Evolutionary conservation across 1,284 basidiomycete genomes (phyloP).

Genomic region (Kalmanozyma brasiliensis): DNA sequence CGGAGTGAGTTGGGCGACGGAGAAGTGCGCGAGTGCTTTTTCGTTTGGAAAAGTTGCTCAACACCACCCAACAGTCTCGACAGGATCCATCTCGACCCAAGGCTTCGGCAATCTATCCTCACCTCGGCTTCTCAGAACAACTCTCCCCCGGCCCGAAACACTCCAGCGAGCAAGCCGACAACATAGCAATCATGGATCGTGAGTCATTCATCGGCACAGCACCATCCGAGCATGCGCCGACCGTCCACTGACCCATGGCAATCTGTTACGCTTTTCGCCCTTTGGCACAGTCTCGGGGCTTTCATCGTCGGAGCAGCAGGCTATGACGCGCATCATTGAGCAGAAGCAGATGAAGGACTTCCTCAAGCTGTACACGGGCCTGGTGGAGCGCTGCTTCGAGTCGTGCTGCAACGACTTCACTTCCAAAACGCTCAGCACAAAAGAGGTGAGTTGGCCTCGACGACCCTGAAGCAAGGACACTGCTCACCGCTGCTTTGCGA

Average conservation of each 20-base stretch:
- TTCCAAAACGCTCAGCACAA: constrained; percentile 87
- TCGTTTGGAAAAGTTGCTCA: too few relatives aligned
- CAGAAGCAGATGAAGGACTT: constrained; percentile 93
- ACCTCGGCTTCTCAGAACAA: too few relatives aligned
- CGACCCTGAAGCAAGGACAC: too few relatives aligned
- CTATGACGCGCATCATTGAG: constrained; percentile 66
- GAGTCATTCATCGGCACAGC: constrained; percentile 6
- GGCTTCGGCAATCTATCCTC: too few relatives aligned
- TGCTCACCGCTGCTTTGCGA: too few relatives aligned
- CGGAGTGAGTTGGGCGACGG: constrained; percentile 5
- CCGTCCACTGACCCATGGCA: neutral
- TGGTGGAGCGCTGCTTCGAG: constrained; percentile 95
- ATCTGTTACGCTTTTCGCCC: too few relatives aligned
- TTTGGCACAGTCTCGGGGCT: constrained; percentile 58
- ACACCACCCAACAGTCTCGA: too few relatives aligned
- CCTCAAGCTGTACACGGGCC: constrained; percentile 90
- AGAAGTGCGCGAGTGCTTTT: constrained; percentile 1
- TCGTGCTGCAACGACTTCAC: constrained; percentile 97
- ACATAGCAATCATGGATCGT: constrained; percentile 48
- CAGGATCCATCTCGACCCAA: too few relatives aligned
- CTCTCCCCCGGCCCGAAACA: neutral
- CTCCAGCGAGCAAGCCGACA: constrained; percentile 7
- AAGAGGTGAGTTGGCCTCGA: constrained; percentile 77
- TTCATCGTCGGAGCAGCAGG: constrained; percentile 61
- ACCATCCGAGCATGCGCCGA: neutral